phyloP scores from a whole-genome alignment of 495 filamentous ascomycete genomes.

The Extremus antarcticus region DNA sequence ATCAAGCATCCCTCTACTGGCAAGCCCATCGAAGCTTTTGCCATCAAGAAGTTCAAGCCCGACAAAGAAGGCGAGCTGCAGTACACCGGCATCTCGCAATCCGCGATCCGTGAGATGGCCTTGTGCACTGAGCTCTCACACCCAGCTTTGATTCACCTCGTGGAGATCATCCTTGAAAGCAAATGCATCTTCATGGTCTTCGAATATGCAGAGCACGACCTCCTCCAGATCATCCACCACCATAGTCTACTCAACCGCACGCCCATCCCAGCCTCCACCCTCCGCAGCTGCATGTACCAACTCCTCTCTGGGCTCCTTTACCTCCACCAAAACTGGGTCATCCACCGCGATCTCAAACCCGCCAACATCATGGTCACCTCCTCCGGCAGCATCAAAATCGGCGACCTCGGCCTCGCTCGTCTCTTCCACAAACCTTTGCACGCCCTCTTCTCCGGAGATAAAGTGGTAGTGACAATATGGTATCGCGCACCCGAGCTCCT shows the following conservation, averaged over 20 bases:
- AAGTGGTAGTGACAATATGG: conserved; percentile 99
- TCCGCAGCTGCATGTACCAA: conserved; percentile 90
- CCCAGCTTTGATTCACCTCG: conserved; percentile 76
- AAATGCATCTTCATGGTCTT: conserved; percentile 99
- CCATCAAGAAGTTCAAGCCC: conserved; percentile 71
- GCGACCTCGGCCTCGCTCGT: conserved; percentile 82
- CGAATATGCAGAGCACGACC: conserved; percentile 94
- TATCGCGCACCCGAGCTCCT: conserved; percentile 93
- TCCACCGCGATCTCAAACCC: conserved; percentile 93
- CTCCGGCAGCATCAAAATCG: conserved; percentile 78
- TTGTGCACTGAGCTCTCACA: conserved; percentile 88
- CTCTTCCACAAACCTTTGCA: conserved; percentile 90
- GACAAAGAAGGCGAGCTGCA: conserved; percentile 96
- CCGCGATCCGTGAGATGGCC: conserved; percentile 96
- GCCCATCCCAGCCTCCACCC: conserved; percentile 74
- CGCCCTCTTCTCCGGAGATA: conserved; percentile 85
- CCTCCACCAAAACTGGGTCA: conserved; percentile 91
- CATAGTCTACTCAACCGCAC: conserved; percentile 81
- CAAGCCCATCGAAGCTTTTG: conserved; percentile 16
- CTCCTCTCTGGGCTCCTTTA: conserved; percentile 89
- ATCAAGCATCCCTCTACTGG: conserved; percentile 11
- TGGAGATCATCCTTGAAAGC: conserved; percentile 95
- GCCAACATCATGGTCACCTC: conserved; percentile 99
- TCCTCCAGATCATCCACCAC: conserved; percentile 96
- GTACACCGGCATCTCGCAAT: conserved; percentile 97